Evolutionary conservation across 805 yeast species (phyloP).

Genomic region (Hanseniaspora clermontiae): DNA sequence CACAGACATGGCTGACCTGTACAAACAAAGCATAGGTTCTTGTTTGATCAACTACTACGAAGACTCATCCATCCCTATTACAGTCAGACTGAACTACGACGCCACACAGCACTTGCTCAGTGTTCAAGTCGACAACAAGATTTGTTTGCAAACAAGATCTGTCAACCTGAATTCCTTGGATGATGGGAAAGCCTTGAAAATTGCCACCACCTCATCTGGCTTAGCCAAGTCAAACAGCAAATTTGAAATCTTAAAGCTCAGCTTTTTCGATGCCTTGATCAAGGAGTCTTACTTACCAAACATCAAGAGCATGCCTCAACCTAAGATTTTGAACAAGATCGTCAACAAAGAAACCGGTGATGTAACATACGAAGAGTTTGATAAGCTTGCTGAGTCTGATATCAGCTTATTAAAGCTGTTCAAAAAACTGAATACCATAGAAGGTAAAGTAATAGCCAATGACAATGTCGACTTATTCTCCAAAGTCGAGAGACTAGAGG

Average conservation of each 20-base stretch:
- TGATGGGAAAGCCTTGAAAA: constrained; percentile 5
- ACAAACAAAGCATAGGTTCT: constrained; percentile 36
- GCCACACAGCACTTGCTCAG: constrained; percentile 35
- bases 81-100: constrained; percentile 52
- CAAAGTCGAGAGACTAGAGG: constrained; percentile 20
- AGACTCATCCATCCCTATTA: constrained; percentile 57
- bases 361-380: constrained; percentile 25
- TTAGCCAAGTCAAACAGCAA: constrained; percentile 33
- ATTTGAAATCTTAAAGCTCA: constrained; percentile 51
- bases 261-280: constrained; percentile 41
- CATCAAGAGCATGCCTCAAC: constrained; percentile 35
- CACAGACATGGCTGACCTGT: constrained; percentile 19
- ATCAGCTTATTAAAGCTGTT: constrained; percentile 18
- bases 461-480: constrained; percentile 23
- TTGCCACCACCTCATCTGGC: constrained; percentile 36
- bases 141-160: constrained; percentile 54
- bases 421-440: constrained; percentile 25
- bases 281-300: constrained; percentile 49
- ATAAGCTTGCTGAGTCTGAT: constrained; percentile 18
- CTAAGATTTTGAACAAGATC: constrained; percentile 34
- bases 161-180: constrained; percentile 32
- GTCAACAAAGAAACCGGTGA: constrained; percentile 28
- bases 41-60: constrained; percentile 45
- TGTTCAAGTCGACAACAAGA: constrained; percentile 58
- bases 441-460: constrained; percentile 28